Evolutionary conservation across 257 asterid species (phyloP), one percentile per base, ranked within the genome.

Genomic region (Capsicum rhomboideum): DNA sequence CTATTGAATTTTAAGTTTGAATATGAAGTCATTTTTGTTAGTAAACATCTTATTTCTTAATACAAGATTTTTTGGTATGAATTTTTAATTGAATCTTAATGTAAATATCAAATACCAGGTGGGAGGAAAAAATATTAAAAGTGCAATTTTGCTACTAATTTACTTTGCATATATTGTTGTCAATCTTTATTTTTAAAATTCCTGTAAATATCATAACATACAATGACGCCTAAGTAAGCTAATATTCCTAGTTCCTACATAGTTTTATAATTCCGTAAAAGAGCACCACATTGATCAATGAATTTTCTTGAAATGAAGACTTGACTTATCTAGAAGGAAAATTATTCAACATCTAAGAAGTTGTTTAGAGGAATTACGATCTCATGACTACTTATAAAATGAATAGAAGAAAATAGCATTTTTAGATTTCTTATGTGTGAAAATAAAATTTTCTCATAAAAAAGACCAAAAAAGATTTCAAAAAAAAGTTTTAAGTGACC

Each of bases 21-120:
- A 2, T 28, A 28, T 64, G 20, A 28, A 28, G 29, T 64, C 1
- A 7, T 64, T 14, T 64, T 14, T 64, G 6, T 1, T 64, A 28
- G 1, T 1, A 31, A 31, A 4, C 37, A 13, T 28, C 8, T 26
- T 64, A 2, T 14, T 16, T 23, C 31, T 64, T 3, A 64, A 64
- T 14, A 0, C 26, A 6, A 28, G 2, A 28, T 6, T 64, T 64
- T 28, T 4, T 0, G 0, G 0, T 0, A 2, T 28, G 1, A 64
- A 64, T n/a, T n/a, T 14, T 28, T 14, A 14, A 28, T 29, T 64
- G 1, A 0, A 64, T 2, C 37, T 29, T 1, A 64, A 29, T 64
- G 3, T 2, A 28, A 14, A 16, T 53, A 17, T 46, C 13, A 13
- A 46, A 0, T 17, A 53, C 1, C 0, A 5, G 20, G 2, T 2